Conservation (phyloP, 179 eudicot genomes). For the Corrigiola litoralis region DNA sequence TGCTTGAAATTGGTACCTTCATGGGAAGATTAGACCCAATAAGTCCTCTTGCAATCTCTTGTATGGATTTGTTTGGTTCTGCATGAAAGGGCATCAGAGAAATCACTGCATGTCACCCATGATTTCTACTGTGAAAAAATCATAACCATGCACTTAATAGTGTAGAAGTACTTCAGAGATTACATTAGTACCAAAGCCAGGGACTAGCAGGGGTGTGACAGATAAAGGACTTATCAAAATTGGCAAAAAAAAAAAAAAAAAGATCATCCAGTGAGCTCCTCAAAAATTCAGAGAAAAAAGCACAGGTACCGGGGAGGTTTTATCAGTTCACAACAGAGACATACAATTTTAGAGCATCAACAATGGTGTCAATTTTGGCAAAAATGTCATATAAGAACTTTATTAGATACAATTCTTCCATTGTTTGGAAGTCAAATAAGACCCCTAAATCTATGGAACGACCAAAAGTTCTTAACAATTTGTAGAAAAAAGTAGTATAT, state of each 20-base stretch:
- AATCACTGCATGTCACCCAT: neutral
- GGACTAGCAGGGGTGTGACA: too few relatives aligned
- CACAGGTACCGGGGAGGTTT: neutral
- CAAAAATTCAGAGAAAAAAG: neutral
- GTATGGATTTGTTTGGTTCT: slow-evolving; percentile 68
- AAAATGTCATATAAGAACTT: too few relatives aligned
- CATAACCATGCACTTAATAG: neutral
- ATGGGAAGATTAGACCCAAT: slow-evolving; percentile 56
- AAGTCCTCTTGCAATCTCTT: slow-evolving; percentile 72
- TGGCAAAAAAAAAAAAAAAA: too few relatives aligned
- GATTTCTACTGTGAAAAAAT: neutral
- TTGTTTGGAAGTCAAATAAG: too few relatives aligned
- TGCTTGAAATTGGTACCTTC: slow-evolving; percentile 52
- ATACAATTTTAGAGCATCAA: neutral
- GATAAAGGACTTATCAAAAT: too few relatives aligned
- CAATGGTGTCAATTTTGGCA: too few relatives aligned
- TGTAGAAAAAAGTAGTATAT: too few relatives aligned
- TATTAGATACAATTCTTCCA: too few relatives aligned
- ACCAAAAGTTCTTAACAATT: too few relatives aligned
- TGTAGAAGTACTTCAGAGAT: neutral
- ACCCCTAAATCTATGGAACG: too few relatives aligned
- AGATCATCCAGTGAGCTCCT: neutral
- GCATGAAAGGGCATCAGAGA: slow-evolving; percentile 21
- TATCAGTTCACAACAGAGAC: neutral
- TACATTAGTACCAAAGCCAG: too few relatives aligned